Evolutionary conservation across 2,329 filamentous ascomycete species (phyloP).

Genomic region (Zymoseptoria tritici): DNA sequence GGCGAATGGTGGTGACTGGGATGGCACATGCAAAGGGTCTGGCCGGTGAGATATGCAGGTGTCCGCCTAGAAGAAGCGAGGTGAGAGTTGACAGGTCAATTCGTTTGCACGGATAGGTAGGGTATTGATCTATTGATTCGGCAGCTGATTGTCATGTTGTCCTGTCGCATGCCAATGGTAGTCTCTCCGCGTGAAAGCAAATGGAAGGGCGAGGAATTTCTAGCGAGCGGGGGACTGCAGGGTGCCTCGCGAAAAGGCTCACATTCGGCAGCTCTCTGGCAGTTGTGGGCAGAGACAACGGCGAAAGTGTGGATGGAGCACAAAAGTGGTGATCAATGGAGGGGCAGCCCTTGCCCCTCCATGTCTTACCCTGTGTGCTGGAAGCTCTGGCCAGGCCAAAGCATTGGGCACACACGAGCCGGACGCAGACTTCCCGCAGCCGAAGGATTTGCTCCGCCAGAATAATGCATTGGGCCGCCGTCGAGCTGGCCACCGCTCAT

Average conservation of each 20-base stretch:
- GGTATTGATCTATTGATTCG: neutral
- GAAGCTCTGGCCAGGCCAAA: neutral
- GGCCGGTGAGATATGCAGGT: neutral
- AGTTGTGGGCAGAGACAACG: neutral
- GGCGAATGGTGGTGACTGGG: neutral
- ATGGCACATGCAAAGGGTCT: neutral
- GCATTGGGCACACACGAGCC: slow-evolving; percentile 5
- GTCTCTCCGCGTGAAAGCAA: neutral
- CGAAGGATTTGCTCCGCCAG: slow-evolving; percentile 2
- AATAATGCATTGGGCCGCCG: neutral
- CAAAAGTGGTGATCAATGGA: neutral
- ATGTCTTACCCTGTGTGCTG: neutral
- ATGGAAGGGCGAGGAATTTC: neutral
- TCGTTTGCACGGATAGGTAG: neutral
- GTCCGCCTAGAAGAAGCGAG: neutral
- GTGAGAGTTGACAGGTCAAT: neutral
- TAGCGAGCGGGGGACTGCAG: neutral
- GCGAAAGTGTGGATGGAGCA: neutral
- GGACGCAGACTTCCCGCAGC: slow-evolving; percentile 12
- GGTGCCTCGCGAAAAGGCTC: neutral
- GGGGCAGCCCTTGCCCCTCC: neutral
- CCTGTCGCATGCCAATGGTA: neutral
- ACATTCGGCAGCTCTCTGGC: neutral
- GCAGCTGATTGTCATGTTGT: neutral
- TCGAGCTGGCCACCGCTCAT: neutral